Base-by-base conservation (phyloP, 2,329 filamentous ascomycete genomes). In the Ophidiomyces ophidiicola region DNA sequence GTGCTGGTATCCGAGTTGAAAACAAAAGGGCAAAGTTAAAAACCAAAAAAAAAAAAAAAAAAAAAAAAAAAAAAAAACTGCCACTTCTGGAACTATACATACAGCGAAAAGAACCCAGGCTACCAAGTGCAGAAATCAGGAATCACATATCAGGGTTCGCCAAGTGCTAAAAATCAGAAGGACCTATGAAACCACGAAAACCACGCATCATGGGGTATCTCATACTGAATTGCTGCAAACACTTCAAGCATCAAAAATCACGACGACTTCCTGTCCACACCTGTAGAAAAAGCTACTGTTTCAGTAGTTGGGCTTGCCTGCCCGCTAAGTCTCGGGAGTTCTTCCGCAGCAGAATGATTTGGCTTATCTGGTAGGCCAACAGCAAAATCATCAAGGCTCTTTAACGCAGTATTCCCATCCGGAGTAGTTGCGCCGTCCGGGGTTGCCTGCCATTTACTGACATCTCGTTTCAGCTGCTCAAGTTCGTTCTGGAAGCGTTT, bases 401-500 rank as follows among this genome's bases (percentile, higher is more conserved):
- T 33, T 10, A 32, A 2, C 19, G 12, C n/a, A 19, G 31, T 14
- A 24, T 11, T 28, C n/a, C 12, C 19, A 15, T 41, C 38, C 5
- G 38, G 38, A 36, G 32, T 36, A 3, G 32, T 6, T 7, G 26
- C 25, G 15, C 31, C 38, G 14, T 48, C 46, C 6, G 40, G 38
- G n/a, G 46, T 45, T n/a, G 41, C 31, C 59, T 94, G 86, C 84
- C 85, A 92, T 57, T 85, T 88, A 32, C 79, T 74, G 6, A 98
- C 86, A 54, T 98, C 90, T 40, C 76, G 76, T 62, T 82, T 87
- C 64, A 98, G 73, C 37, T 80, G 73, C 57, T 98, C 87, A 8
- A 98, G 70, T 60, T 98, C 90, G 56, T 88, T 94, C 67, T 98
- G 85, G 69, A 98, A 96, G 2, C 87, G 77, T 53, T 83, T 93